Evolutionary conservation across 768 basidiomycete genomes (phyloP).

Genomic region (Lanmaoa rubissima): DNA sequence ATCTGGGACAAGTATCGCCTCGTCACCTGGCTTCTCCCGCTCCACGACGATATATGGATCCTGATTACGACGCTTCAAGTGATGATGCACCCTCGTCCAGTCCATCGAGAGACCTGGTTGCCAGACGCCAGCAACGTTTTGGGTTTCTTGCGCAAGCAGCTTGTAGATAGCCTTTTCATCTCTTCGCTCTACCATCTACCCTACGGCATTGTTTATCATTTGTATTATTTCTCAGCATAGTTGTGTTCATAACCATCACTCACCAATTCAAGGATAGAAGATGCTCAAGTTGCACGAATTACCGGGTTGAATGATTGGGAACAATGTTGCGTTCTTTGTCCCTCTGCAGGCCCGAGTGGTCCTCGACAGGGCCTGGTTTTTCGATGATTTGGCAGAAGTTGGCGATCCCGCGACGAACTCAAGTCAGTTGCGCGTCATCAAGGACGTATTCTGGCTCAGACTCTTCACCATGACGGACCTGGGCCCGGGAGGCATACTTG

Average conservation of each 20-base stretch:
- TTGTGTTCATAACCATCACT: slow-evolving; percentile 18
- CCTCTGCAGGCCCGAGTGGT: too few species aligned
- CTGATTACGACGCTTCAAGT: slow-evolving; percentile 40
- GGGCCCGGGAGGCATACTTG: too few species aligned
- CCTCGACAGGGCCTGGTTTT: too few species aligned
- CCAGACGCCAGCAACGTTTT: slow-evolving; percentile 39
- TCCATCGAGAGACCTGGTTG: slow-evolving; percentile 45
- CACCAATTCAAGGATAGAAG: slow-evolving; percentile 5
- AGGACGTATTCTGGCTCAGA: too few species aligned
- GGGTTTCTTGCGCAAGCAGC: slow-evolving; percentile 4
- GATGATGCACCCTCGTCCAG: slow-evolving; percentile 50
- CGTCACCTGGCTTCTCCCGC: slow-evolving; percentile 64
- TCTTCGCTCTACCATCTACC: slow-evolving; percentile 18
- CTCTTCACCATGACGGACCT: too few species aligned
- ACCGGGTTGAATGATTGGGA: neutral
- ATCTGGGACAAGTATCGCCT: slow-evolving; percentile 67
- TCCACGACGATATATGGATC: slow-evolving; percentile 38
- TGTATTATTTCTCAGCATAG: slow-evolving; percentile 26
- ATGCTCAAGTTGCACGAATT: neutral
- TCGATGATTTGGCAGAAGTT: too few species aligned
- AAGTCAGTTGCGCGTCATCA: neutral
- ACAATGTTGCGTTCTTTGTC: too few species aligned
- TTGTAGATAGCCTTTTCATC: slow-evolving; percentile 11
- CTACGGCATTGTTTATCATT: slow-evolving; percentile 16
- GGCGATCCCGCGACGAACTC: neutral